A percentile compares a stretch with the other conserved stretches of the same genome.
phyloP scores from a whole-genome alignment of 129 eudicot genomes.

The Calendula officinalis region DNA sequence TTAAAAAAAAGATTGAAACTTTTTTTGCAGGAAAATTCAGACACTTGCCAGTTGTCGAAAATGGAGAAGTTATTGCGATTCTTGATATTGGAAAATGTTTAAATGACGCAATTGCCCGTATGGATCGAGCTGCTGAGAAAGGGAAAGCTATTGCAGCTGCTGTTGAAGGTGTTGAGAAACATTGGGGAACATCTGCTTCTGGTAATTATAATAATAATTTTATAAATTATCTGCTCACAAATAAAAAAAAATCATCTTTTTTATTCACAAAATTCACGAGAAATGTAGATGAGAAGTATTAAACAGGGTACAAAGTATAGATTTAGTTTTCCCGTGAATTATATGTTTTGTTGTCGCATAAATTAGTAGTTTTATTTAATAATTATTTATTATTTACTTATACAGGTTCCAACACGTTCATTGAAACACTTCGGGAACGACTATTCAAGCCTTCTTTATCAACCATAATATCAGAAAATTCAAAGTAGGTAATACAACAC shows the following conservation, averaged over 20 bases:
- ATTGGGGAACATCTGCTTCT: slow-evolving; percentile 81
- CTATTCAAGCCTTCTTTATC: slow-evolving; percentile 88
- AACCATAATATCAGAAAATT: slow-evolving; percentile 75
- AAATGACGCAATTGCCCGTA: slow-evolving; percentile 93
- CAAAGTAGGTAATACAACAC: slow-evolving; percentile 95
- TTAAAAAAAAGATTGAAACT: neutral
- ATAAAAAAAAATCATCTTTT: neutral
- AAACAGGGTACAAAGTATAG: neutral
- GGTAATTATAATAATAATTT: slow-evolving; percentile 32
- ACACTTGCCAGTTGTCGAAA: slow-evolving; percentile 93
- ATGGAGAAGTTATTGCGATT: slow-evolving; percentile 90
- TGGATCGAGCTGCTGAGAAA: slow-evolving; percentile 98
- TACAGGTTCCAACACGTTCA: slow-evolving; percentile 77
- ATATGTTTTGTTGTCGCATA: neutral
- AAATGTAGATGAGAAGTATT: neutral
- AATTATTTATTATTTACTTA: slow-evolving; percentile 8
- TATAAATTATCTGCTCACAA: too few species aligned
- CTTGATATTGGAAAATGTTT: slow-evolving; percentile 97
- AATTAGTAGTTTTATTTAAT: neutral
- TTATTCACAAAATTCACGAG: neutral
- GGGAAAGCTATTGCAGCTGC: slow-evolving; percentile 99
- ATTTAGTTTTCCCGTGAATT: neutral
- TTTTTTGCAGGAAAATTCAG: slow-evolving; percentile 81
- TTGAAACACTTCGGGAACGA: slow-evolving; percentile 85
- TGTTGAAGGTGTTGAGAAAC: slow-evolving; percentile 98